phyloP scores from a whole-genome alignment of 2,329 filamentous ascomycete genomes.

The Podosphaera fusca region DNA sequence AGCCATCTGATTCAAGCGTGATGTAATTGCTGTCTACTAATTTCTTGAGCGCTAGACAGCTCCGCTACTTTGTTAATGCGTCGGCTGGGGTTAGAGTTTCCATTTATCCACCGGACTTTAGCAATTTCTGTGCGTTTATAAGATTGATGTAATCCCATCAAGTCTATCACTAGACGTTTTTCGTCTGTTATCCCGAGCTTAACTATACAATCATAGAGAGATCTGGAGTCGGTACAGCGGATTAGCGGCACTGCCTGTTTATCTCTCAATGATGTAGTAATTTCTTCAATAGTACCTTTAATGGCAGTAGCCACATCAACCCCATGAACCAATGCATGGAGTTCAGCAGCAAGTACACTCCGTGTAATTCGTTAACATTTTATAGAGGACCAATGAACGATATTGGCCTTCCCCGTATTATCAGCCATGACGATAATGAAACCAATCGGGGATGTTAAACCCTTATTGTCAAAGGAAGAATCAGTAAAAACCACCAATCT shows the following conservation, averaged over 20 bases:
- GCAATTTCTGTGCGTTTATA: not conserved
- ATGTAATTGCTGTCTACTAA: no score
- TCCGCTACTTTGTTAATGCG: no score
- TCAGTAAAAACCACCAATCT: not conserved
- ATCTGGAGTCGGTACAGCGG: not conserved
- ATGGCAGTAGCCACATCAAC: slow-evolving; percentile 2
- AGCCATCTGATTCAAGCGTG: no score
- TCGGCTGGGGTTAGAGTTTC: not conserved
- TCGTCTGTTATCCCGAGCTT: not conserved
- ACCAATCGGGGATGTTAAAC: not conserved
- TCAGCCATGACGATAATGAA: not conserved
- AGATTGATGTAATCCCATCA: not conserved
- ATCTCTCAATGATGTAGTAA: not conserved
- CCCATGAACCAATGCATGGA: not conserved
- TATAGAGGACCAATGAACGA: not conserved
- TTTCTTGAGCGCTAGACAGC: no score
- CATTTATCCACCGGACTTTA: not conserved
- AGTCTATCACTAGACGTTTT: not conserved
- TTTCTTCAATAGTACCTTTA: not conserved
- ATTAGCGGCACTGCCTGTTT: not conserved
- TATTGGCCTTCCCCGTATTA: no score
- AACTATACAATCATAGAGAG: not conserved
- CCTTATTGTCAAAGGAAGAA: not conserved
- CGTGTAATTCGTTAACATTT: slow-evolving; percentile 3
- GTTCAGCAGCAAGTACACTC: slow-evolving; percentile 2